phyloP scores from a whole-genome alignment of 306 rosid species.

The Oxytropis ochrocephala region DNA sequence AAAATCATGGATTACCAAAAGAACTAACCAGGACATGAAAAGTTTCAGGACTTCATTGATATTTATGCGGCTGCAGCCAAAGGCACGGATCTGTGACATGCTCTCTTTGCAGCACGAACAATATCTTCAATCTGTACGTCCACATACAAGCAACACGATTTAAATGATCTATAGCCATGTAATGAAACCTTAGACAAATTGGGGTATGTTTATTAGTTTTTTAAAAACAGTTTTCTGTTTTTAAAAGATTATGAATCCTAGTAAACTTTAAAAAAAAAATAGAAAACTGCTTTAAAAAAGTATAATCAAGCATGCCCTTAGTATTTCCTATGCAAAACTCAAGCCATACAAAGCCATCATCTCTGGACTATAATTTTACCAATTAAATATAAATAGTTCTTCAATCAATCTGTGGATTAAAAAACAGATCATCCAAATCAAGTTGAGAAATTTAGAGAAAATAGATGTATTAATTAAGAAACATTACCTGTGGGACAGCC shows the following conservation, averaged over 20 bases:
- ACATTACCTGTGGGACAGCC: constrained; percentile 92
- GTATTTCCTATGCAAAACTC: not conserved
- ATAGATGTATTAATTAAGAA: not conserved
- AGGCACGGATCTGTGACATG: constrained; percentile 70
- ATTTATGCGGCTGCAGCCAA: constrained; percentile 66
- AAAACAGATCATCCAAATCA: not conserved
- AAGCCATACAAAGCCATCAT: not conserved
- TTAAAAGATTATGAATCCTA: too few relatives aligned
- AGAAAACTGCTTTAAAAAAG: too few relatives aligned
- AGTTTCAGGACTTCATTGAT: constrained; percentile 5
- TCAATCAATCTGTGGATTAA: not conserved
- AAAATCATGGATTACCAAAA: constrained; percentile 17
- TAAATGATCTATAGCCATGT: not conserved
- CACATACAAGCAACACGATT: constrained; percentile 12
- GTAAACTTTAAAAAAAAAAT: too few relatives aligned
- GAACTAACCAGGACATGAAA: constrained; percentile 34
- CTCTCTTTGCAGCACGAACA: constrained; percentile 95
- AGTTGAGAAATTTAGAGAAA: not conserved
- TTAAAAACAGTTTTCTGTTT: not conserved
- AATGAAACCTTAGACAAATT: constrained; percentile 5
- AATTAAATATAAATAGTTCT: not conserved
- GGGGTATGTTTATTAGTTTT: not conserved
- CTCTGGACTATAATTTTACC: not conserved
- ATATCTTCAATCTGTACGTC: constrained; percentile 80
- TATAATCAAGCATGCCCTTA: too few relatives aligned